Evolutionary conservation across 345 rosid species (phyloP).

Genomic region (Euphorbia peplus): DNA sequence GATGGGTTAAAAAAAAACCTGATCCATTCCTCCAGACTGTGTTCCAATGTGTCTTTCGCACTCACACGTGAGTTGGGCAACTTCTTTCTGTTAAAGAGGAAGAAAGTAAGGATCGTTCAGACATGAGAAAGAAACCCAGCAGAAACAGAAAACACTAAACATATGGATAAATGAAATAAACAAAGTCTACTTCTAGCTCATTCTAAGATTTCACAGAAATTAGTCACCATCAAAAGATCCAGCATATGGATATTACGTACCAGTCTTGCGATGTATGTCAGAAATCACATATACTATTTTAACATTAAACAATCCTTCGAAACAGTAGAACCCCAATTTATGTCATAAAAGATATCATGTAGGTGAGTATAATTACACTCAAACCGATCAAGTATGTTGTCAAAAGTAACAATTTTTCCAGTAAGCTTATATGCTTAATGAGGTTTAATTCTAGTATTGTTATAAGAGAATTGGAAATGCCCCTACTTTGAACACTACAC

Average conservation of each 20-base stretch:
- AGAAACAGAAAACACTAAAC: neutral
- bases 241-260: neutral
- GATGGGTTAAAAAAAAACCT: constrained; percentile 39
- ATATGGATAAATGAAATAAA: neutral
- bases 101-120: neutral
- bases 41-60: constrained; percentile 97
- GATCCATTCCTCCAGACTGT: constrained; percentile 99
- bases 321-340: neutral
- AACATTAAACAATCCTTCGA: neutral
- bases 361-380: neutral
- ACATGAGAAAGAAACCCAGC: neutral
- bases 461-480: too few relatives aligned
- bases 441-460: too few relatives aligned
- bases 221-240: neutral
- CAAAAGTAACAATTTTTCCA: neutral
- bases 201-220: neutral
- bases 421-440: neutral
- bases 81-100: constrained; percentile 64
- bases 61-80: constrained; percentile 92
- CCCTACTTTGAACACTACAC: too few relatives aligned
- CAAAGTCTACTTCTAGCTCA: neutral
- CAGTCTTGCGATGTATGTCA: neutral
- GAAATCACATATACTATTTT: neutral
- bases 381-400: neutral
- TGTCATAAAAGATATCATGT: neutral